Percentiles rank a stretch among this genome's conserved stretches.
phyloP scores from a whole-genome alignment of 2,329 filamentous ascomycete species.

The Talaromyces islandicus region DNA sequence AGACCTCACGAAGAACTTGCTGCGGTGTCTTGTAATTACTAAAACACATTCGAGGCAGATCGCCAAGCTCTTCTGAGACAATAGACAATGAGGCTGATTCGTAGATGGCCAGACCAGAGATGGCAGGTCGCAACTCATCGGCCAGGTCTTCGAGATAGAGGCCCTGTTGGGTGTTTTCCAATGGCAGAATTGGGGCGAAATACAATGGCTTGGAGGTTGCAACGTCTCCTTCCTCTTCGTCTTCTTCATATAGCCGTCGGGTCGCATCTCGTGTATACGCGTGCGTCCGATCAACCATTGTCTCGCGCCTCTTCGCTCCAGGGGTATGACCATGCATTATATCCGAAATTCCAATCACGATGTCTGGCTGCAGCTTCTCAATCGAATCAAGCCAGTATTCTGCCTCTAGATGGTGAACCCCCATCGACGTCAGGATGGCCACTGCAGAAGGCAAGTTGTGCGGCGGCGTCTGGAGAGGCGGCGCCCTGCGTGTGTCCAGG shows the following conservation, averaged over 20 bases:
- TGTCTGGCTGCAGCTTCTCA: constrained; percentile 66
- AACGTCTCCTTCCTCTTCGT: constrained; percentile 25
- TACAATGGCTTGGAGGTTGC: constrained; percentile 41
- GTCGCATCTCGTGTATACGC: constrained; percentile 71
- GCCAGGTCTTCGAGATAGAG: constrained; percentile 72
- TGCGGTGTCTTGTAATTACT: constrained; percentile 66
- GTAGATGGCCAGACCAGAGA: constrained; percentile 73
- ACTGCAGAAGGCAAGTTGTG: constrained; percentile 66
- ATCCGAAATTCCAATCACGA: constrained; percentile 74
- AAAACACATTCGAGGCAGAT: constrained; percentile 69
- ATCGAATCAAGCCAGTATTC: constrained; percentile 64
- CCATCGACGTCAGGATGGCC: constrained; percentile 77
- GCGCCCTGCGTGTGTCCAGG: constrained; percentile 70
- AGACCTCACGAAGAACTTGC: constrained; percentile 67
- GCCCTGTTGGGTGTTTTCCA: constrained; percentile 68
- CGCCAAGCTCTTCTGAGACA: constrained; percentile 54
- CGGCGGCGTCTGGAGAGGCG: constrained; percentile 63
- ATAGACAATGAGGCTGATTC: constrained; percentile 63
- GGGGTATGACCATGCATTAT: constrained; percentile 55
- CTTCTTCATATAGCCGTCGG: constrained; percentile 32
- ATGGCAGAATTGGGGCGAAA: constrained; percentile 64
- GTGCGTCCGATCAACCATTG: constrained; percentile 82
- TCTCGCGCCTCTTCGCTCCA: constrained; percentile 66
- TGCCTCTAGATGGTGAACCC: constrained; percentile 66
- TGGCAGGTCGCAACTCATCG: constrained; percentile 51